Percentiles rank a stretch among this genome's conserved stretches.
Conservation (phyloP, 2,329 filamentous ascomycete species). For the Pyricularia sp. region DNA sequence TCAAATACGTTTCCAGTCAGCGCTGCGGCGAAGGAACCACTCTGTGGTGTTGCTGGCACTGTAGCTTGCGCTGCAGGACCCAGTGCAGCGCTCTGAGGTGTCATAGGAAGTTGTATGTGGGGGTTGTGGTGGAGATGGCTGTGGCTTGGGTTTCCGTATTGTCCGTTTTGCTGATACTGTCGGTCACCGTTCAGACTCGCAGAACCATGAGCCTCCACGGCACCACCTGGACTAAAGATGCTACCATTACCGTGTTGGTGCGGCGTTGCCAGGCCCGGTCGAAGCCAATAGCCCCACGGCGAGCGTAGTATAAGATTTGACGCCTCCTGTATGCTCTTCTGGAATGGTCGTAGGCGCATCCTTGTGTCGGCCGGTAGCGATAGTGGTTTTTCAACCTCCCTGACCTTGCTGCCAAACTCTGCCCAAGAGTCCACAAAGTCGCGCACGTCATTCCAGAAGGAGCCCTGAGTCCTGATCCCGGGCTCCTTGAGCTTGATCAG, state of each 20-base stretch:
- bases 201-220: not conserved
- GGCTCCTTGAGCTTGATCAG: constrained; percentile 80
- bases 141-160: not conserved
- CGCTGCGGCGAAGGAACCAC: constrained; percentile 42
- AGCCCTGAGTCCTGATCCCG: constrained; percentile 53
- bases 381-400: constrained; percentile 39
- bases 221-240: constrained; percentile 2
- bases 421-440: constrained; percentile 63
- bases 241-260: not conserved
- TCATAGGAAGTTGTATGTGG: constrained; percentile 56
- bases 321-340: constrained; percentile 74
- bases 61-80: constrained; percentile 88
- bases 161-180: not conserved
- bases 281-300: constrained; percentile 40
- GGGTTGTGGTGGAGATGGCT: constrained; percentile 7
- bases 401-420: constrained; percentile 53
- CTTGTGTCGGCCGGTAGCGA: constrained; percentile 59
- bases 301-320: constrained; percentile 58
- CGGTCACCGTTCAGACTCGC: not conserved
- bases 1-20: constrained; percentile 53
- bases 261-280: constrained; percentile 11
- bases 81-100: constrained; percentile 79
- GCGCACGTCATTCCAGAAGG: constrained; percentile 65
- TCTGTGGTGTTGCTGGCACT: constrained; percentile 62
- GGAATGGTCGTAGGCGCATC: constrained; percentile 66